Evolutionary conservation across 192 early-diverging fungal genomes (phyloP).

Genomic region (Podila epicladia): DNA sequence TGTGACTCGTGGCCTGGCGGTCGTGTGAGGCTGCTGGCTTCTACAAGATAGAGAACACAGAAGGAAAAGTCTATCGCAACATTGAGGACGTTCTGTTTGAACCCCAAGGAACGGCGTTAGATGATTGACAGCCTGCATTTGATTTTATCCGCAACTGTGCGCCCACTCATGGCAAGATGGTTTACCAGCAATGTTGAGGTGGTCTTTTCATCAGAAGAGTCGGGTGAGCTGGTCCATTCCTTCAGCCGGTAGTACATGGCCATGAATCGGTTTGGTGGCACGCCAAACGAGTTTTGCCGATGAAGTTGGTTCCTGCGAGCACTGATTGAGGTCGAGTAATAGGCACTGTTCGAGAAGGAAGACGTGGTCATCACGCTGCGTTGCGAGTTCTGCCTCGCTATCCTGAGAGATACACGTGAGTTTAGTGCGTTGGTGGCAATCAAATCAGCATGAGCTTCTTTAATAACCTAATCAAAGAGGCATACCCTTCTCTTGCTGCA

Average conservation of each 20-base stretch:
- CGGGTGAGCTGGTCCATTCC: constrained; percentile 21
- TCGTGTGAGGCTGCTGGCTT: constrained; percentile 40
- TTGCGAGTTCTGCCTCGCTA: constrained; percentile 12
- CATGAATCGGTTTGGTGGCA: constrained; percentile 11
- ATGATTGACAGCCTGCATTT: background rate
- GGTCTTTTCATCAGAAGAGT: constrained; percentile 43
- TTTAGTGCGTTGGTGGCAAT: background rate
- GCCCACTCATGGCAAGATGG: background rate
- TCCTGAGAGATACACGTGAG: constrained; percentile 9
- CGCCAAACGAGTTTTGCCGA: constrained; percentile 40
- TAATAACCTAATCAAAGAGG: background rate
- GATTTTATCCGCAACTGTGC: background rate
- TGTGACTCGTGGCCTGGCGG: constrained; percentile 24
- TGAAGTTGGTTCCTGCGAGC: constrained; percentile 37
- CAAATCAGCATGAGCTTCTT: background rate
- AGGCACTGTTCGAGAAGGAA: constrained; percentile 8
- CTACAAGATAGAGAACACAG: constrained; percentile 31
- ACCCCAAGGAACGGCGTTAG: background rate
- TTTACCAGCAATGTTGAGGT: constrained; percentile 34
- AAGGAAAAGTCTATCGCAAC: constrained; percentile 26
- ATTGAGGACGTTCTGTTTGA: constrained; percentile 39
- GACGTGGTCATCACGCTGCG: constrained; percentile 14
- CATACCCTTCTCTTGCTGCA: constrained; percentile 6
- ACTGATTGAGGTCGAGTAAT: constrained; percentile 26
- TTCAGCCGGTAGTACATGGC: constrained; percentile 9